These are phyloP conservation scores for Vitis amurensis DNA, from an alignment of 164 flowering plant genomes.

Conservation along the genomic window DNA sequence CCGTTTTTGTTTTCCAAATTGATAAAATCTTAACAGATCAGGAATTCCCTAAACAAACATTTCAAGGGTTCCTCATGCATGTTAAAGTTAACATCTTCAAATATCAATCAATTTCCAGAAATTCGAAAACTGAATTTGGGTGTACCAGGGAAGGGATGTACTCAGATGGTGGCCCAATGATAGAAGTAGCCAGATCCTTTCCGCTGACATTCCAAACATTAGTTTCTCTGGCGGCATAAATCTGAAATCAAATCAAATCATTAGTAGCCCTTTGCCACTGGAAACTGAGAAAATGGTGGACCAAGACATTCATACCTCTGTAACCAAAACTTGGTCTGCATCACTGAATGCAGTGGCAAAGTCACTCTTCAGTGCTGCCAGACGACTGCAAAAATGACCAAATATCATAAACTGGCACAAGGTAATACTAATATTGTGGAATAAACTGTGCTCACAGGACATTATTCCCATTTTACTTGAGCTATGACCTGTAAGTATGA, in stretches of 20 bases:
- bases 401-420: not conserved
- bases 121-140: not conserved
- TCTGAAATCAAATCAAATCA: constrained; percentile 15
- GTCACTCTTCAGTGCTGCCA: constrained; percentile 42
- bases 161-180: constrained; percentile 35
- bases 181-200: constrained; percentile 34
- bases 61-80: no score
- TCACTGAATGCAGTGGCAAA: constrained; percentile 40
- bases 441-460: constrained; percentile 6
- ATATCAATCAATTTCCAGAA: not conserved
- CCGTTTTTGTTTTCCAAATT: no score
- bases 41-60: no score
- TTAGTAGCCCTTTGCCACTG: constrained; percentile 1
- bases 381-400: constrained; percentile 30
- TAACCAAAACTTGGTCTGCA: constrained; percentile 44
- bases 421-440: not conserved
- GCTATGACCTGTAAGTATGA: constrained; percentile 43
- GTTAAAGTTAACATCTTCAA: no score
- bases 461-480: not conserved
- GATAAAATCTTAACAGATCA: no score
- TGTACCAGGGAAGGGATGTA: constrained; percentile 42
- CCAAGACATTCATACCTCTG: constrained; percentile 24
- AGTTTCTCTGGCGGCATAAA: constrained; percentile 49
- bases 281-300: constrained; percentile 2
- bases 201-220: constrained; percentile 35